Conservation (phyloP, 2,329 filamentous ascomycete species). For the Aspergillus hiratsukae region DNA sequence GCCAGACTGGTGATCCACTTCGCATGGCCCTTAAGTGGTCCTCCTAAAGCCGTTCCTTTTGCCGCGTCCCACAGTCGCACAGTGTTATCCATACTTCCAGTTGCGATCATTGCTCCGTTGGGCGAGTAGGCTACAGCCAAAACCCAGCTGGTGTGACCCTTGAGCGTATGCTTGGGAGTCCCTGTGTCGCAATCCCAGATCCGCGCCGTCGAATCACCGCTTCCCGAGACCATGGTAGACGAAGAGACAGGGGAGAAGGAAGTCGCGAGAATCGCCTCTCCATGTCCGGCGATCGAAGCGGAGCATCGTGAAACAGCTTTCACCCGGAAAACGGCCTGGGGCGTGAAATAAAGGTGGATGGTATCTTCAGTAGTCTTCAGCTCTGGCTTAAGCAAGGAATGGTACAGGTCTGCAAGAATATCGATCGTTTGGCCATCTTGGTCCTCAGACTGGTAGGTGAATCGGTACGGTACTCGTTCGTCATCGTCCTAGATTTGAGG, state of each 20-base stretch:
- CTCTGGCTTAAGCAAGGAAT: conserved; percentile 48
- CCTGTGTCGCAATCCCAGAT: conserved; percentile 96
- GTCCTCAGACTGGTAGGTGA: conserved; percentile 52
- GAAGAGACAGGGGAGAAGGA: conserved; percentile 80
- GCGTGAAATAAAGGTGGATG: conserved; percentile 61
- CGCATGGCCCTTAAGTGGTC: conserved; percentile 73
- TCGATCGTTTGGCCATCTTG: conserved; percentile 38
- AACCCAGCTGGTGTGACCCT: conserved; percentile 87
- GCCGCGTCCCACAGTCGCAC: conserved; percentile 86
- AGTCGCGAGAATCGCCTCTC: conserved; percentile 79
- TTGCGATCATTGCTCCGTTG: conserved; percentile 75
- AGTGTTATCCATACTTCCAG: conserved; percentile 87
- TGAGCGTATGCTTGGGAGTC: conserved; percentile 78
- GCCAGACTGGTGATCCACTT: conserved; percentile 85
- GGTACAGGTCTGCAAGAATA: conserved; percentile 46
- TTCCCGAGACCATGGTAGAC: conserved; percentile 76
- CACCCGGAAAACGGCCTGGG: conserved; percentile 90
- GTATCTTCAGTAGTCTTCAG: conserved; percentile 57
- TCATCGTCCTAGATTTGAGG: conserved; percentile 44
- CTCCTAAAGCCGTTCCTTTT: conserved; percentile 69
- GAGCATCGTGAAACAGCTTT: conserved; percentile 88
- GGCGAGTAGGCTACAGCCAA: conserved; percentile 82
- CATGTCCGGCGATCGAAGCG: conserved; percentile 83
- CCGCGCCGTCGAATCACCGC: conserved; percentile 83
- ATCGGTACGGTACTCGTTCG: conserved; percentile 63